phyloP scores from a whole-genome alignment of 2,329 filamentous ascomycete genomes.

The Elsinoe fawcettii region DNA sequence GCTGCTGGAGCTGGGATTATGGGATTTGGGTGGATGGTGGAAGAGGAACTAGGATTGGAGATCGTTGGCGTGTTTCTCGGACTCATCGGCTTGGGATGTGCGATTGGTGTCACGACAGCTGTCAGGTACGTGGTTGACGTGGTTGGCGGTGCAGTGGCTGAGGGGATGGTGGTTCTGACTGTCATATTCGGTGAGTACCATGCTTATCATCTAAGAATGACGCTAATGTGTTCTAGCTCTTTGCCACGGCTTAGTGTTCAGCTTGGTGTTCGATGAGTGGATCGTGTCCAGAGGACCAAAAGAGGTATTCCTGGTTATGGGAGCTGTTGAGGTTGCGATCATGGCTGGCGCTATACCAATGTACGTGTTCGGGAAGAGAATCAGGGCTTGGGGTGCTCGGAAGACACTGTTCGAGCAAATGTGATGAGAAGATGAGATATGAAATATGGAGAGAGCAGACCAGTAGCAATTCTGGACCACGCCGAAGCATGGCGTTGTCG shows the following conservation, averaged over 20 bases:
- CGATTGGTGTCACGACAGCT: constrained; percentile 48
- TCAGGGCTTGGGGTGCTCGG: constrained; percentile 11
- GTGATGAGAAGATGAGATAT: constrained; percentile 1
- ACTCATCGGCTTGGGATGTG: constrained; percentile 7
- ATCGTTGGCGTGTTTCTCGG: background rate
- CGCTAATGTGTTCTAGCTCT: background rate
- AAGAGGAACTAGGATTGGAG: background rate
- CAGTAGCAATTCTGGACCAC: too few species aligned
- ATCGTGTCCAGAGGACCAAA: constrained; percentile 7
- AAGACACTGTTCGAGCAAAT: constrained; percentile 13
- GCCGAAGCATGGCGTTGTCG: constrained; percentile 1
- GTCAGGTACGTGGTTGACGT: constrained; percentile 68
- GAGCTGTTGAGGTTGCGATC: background rate
- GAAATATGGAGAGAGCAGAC: background rate
- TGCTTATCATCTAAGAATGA: background rate
- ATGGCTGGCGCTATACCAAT: background rate
- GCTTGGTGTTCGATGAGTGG: constrained; percentile 1
- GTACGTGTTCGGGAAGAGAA: constrained; percentile 13
- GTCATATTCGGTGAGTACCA: constrained; percentile 2
- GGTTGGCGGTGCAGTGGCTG: constrained; percentile 75
- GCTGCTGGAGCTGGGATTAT: background rate
- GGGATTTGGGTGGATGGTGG: constrained; percentile 3
- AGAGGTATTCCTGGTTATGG: constrained; percentile 12
- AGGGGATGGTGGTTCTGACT: constrained; percentile 62
- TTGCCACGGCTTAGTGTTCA: constrained; percentile 8